Percentiles rank a stretch among this genome's conserved stretches.
These are phyloP conservation scores for Trichothecium roseum DNA, from an alignment of 2,329 filamentous ascomycete genomes.

Conservation along the genomic window DNA sequence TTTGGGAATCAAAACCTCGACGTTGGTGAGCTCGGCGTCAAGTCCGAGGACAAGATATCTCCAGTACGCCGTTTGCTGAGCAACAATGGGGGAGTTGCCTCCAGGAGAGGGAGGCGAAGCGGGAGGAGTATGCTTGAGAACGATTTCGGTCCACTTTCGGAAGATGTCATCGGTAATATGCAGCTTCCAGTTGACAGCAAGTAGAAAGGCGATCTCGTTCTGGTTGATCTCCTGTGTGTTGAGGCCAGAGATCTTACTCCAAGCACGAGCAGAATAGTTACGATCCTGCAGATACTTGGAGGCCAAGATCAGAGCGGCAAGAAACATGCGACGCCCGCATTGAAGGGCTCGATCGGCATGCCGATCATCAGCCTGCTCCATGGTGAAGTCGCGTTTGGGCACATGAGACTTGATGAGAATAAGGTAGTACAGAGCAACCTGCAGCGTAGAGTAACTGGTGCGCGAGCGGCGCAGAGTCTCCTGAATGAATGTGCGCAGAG, in stretches of 20 bases:
- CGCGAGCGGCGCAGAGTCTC: slow-evolving; percentile 90
- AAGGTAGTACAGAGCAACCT: slow-evolving; percentile 93
- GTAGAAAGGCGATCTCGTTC: slow-evolving; percentile 87
- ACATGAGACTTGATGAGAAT: slow-evolving; percentile 89
- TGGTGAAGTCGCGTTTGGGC: slow-evolving; percentile 72
- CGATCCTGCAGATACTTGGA: slow-evolving; percentile 98
- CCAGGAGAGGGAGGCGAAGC: slow-evolving; percentile 46
- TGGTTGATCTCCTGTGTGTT: slow-evolving; percentile 90
- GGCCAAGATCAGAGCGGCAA: slow-evolving; percentile 85
- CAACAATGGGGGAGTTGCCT: slow-evolving; percentile 26
- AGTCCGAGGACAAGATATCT: slow-evolving; percentile 47
- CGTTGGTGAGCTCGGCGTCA: slow-evolving; percentile 47
- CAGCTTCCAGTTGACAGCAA: slow-evolving; percentile 86
- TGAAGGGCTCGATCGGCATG: slow-evolving; percentile 72
- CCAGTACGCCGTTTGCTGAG: slow-evolving; percentile 44
- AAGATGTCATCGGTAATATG: slow-evolving; percentile 86
- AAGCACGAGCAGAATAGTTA: slow-evolving; percentile 93
- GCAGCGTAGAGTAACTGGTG: slow-evolving; percentile 93
- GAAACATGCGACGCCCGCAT: slow-evolving; percentile 94
- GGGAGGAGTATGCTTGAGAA: slow-evolving; percentile 75
- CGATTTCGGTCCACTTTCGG: slow-evolving; percentile 87
- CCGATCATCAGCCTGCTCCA: slow-evolving; percentile 69
- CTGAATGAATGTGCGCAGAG: slow-evolving; percentile 91
- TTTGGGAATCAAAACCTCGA: slow-evolving; percentile 37
- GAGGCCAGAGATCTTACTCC: slow-evolving; percentile 98